A percentile compares a stretch with the other conserved stretches of the same genome.
Evolutionary conservation across 2,329 filamentous ascomycete species (phyloP).

Genomic region (Venturia aucupariae): DNA sequence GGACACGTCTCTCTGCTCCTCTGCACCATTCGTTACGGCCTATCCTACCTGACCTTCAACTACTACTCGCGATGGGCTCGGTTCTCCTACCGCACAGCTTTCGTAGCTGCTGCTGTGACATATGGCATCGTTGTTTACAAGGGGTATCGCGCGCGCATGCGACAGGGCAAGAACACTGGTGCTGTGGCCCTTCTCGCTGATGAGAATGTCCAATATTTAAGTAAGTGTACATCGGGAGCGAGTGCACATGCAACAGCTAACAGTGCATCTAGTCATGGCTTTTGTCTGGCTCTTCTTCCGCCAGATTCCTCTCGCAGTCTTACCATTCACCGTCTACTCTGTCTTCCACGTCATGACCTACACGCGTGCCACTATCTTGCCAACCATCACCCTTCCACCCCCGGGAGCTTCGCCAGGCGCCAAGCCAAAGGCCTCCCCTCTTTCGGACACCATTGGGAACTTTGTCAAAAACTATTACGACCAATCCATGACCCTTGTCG

Average conservation of each 20-base stretch:
- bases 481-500: constrained; percentile 85
- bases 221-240: constrained; percentile 44
- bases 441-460: constrained; percentile 74
- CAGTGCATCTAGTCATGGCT: constrained; percentile 61
- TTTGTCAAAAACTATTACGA: constrained; percentile 99
- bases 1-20: constrained; percentile 84
- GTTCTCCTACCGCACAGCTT: constrained; percentile 83
- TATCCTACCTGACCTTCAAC: constrained; percentile 87
- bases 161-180: constrained; percentile 51
- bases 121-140: constrained; percentile 99
- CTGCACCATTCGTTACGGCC: constrained; percentile 68
- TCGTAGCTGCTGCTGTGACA: constrained; percentile 78
- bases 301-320: constrained; percentile 80
- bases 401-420: constrained; percentile 47
- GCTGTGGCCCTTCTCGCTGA: constrained; percentile 62
- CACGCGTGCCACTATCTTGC: constrained; percentile 85
- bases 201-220: constrained; percentile 95
- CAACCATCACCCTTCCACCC: constrained; percentile 62
- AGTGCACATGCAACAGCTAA: constrained; percentile 16
- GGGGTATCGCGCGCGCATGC: constrained; percentile 77
- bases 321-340: constrained; percentile 94
- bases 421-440: constrained; percentile 49
- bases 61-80: constrained; percentile 67
- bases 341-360: constrained; percentile 98
- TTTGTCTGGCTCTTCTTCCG: constrained; percentile 89